Evolutionary conservation across 2,329 filamentous ascomycete genomes (phyloP).

Genomic region (Colletotrichum horii): DNA sequence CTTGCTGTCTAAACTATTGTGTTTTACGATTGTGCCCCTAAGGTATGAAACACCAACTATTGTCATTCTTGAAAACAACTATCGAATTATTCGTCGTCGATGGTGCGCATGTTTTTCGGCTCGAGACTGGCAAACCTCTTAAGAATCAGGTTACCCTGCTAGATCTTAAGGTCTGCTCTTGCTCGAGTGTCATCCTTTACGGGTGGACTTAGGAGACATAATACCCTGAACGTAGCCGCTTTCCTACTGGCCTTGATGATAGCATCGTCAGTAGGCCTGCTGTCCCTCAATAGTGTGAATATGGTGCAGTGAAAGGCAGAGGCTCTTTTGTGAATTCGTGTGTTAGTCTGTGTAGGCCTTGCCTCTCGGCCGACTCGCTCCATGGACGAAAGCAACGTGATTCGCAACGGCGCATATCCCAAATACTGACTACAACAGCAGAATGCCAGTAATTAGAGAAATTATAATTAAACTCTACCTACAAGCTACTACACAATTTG

Average conservation of each 20-base stretch:
- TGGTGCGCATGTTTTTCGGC: too few relatives aligned
- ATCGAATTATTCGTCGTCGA: too few relatives aligned
- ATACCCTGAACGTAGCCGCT: not conserved
- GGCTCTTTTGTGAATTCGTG: not conserved
- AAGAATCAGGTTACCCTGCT: too few relatives aligned
- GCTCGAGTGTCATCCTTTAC: too few relatives aligned
- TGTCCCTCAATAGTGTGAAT: not conserved
- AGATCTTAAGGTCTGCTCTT: too few relatives aligned
- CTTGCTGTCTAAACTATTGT: not conserved
- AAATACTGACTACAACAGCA: not conserved
- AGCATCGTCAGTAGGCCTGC: not conserved
- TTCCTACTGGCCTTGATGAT: not conserved
- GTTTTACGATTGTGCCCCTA: not conserved
- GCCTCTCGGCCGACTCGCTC: not conserved
- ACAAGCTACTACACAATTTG: not conserved
- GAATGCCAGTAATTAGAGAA: not conserved
- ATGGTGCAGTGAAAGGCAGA: not conserved
- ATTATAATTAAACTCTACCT: not conserved
- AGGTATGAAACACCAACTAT: not conserved
- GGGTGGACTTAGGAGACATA: too few relatives aligned
- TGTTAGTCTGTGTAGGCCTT: not conserved
- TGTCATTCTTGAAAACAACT: too few relatives aligned
- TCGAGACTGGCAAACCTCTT: too few relatives aligned
- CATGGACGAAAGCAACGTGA: not conserved
- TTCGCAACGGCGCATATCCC: not conserved